Evolutionary conservation across 2,329 filamentous ascomycete genomes (phyloP).

Genomic region (Microdochium paspali): DNA sequence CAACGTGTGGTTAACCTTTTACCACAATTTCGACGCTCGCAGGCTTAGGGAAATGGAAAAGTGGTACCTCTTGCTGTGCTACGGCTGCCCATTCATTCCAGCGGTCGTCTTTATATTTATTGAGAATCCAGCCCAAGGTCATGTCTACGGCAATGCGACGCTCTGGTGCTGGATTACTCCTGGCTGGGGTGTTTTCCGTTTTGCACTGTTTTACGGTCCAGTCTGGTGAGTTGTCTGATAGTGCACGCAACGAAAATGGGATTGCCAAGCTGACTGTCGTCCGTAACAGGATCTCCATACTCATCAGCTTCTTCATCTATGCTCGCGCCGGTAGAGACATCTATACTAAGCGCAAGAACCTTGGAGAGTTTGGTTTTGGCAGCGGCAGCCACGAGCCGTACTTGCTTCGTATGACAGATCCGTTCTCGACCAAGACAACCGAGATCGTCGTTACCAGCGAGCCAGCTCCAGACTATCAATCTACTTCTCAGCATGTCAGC

Average conservation of each 20-base stretch:
- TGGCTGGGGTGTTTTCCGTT: conserved; percentile 61
- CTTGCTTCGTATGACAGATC: conserved; percentile 29
- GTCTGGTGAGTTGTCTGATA: conserved; percentile 54
- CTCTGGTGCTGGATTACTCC: conserved; percentile 73
- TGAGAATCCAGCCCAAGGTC: conserved; percentile 36
- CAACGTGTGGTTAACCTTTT: conserved; percentile 78
- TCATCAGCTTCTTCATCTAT: conserved; percentile 56
- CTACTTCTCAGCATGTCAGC: conserved; percentile 12
- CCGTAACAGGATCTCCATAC: conserved; percentile 45
- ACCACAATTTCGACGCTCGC: conserved; percentile 58
- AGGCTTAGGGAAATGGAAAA: conserved; percentile 60
- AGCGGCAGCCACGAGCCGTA: conserved; percentile 34
- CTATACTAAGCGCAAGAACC: conserved; percentile 55
- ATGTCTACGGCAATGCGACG: conserved; percentile 64
- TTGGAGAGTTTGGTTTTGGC: conserved; percentile 40
- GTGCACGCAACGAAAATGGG: too few relatives aligned
- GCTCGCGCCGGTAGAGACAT: conserved; percentile 57
- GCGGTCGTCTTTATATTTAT: conserved; percentile 61
- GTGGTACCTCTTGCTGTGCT: conserved; percentile 60
- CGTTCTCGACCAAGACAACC: conserved; percentile 46
- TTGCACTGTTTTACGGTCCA: conserved; percentile 66
- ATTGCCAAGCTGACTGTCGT: conserved; percentile 1
- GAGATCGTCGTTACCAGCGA: conserved; percentile 57
- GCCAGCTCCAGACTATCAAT: conserved; percentile 19
- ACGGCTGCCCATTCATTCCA: conserved; percentile 63